Evolutionary conservation across 2,329 filamentous ascomycete genomes (phyloP).

Genomic region (Neocatenulostroma microsporum): DNA sequence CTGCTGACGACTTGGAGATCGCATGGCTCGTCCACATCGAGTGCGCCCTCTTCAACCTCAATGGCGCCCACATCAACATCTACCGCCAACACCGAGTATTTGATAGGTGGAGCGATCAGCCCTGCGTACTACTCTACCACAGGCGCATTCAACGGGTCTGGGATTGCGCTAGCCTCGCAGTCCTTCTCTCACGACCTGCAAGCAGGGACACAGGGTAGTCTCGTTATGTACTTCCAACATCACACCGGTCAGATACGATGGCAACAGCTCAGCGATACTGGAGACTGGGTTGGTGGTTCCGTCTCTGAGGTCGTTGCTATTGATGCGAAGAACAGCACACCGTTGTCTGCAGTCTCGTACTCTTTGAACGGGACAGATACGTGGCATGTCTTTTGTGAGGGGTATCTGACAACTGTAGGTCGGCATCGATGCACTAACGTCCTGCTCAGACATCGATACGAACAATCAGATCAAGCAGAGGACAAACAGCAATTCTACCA

Average conservation of each 20-base stretch:
- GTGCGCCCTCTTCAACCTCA: conserved; percentile 1
- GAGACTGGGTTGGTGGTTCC: conserved; percentile 34
- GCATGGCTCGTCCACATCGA: neutral
- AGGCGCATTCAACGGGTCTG: conserved; percentile 42
- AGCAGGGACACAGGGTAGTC: conserved; percentile 29
- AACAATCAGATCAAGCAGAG: conserved; percentile 35
- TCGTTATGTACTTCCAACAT: conserved; percentile 41
- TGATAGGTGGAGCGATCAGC: conserved; percentile 35
- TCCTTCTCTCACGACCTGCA: conserved; percentile 29
- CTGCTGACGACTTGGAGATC: neutral
- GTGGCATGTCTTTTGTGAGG: conserved; percentile 30
- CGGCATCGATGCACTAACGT: too few species aligned
- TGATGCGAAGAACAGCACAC: conserved; percentile 38
- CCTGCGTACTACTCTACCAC: conserved; percentile 32
- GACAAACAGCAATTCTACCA: conserved; percentile 31
- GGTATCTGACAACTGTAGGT: too few species aligned
- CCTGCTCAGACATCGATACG: conserved; percentile 33
- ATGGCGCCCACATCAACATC: conserved; percentile 5
- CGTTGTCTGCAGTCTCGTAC: conserved; percentile 38
- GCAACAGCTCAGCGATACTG: conserved; percentile 30
- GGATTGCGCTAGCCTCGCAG: conserved; percentile 39
- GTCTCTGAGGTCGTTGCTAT: conserved; percentile 32
- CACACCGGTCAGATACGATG: conserved; percentile 36
- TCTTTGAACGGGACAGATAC: conserved; percentile 26
- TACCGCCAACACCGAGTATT: conserved; percentile 14